Conservation (phyloP, 202 grass and related monocot species). For the Brachypodium distachyon region DNA sequence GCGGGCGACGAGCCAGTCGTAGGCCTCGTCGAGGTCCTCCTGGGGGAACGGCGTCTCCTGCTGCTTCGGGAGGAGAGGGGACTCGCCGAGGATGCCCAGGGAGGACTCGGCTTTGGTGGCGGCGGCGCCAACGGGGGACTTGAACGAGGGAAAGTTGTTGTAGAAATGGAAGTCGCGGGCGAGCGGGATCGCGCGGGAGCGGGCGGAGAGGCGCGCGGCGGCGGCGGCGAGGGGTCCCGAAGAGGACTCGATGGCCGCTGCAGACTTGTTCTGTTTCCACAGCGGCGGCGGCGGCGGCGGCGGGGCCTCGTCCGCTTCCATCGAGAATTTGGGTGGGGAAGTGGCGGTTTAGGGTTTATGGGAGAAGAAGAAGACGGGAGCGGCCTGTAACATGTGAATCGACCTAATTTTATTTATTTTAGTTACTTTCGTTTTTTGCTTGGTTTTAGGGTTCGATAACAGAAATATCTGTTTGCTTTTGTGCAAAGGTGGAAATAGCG, state of each 20-base stretch:
- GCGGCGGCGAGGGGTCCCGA: slow-evolving; percentile 41
- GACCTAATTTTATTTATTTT: not conserved
- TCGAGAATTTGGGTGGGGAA: slow-evolving; percentile 15
- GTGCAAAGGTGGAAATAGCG: too few relatives aligned
- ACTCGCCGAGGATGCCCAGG: slow-evolving; percentile 28
- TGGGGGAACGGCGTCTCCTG: slow-evolving; percentile 28
- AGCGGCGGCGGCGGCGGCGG: slow-evolving; percentile 31
- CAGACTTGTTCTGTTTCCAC: slow-evolving; percentile 32
- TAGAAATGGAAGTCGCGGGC: slow-evolving; percentile 94
- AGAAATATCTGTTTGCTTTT: too few relatives aligned
- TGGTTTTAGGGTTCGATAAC: not conserved
- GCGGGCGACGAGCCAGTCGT: slow-evolving; percentile 65
- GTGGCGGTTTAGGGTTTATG: slow-evolving; percentile 39
- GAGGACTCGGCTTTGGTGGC: slow-evolving; percentile 40
- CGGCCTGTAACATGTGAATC: not conserved
- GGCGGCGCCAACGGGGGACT: slow-evolving; percentile 39
- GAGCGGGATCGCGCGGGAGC: slow-evolving; percentile 46
- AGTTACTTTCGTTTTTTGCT: not conserved
- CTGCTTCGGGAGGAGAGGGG: slow-evolving; percentile 30
- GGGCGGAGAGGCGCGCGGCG: slow-evolving; percentile 34
- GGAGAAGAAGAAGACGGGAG: not conserved
- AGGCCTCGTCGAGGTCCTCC: slow-evolving; percentile 71
- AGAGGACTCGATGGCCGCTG: slow-evolving; percentile 28
- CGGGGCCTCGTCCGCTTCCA: slow-evolving; percentile 39
- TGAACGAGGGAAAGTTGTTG: slow-evolving; percentile 79